Evolutionary conservation across 2,329 filamentous ascomycete genomes (phyloP).

Genomic region (Fusarium sterilihyphosum): DNA sequence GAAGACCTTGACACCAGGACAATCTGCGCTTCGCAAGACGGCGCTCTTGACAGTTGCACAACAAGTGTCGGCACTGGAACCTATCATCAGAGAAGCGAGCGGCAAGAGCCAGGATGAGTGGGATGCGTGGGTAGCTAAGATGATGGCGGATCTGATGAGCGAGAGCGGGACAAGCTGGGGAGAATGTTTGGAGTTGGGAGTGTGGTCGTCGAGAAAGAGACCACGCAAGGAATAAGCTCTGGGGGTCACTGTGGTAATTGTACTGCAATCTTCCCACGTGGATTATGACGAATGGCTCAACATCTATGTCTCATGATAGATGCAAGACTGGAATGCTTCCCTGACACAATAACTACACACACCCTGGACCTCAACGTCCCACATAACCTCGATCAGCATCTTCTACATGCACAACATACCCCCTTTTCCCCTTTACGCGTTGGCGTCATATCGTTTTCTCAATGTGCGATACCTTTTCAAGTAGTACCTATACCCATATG

Average conservation of each 20-base stretch:
- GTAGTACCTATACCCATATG: slow-evolving; percentile 60
- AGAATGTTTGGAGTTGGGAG: slow-evolving; percentile 86
- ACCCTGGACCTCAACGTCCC: slow-evolving; percentile 1
- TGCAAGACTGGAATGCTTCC: slow-evolving; percentile 16
- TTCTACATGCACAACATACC: slow-evolving; percentile 12
- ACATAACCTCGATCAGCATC: slow-evolving; percentile 1
- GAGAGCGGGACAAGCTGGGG: slow-evolving; percentile 82
- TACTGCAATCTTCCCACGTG: slow-evolving; percentile 12
- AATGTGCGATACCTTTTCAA: slow-evolving; percentile 89
- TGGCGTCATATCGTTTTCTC: slow-evolving; percentile 77
- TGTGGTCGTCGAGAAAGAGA: slow-evolving; percentile 86
- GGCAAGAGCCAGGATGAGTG: slow-evolving; percentile 92
- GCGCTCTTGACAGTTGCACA: slow-evolving; percentile 85
- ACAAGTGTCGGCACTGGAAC: slow-evolving; percentile 86
- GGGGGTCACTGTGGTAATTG: slow-evolving; percentile 9
- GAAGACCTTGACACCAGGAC: slow-evolving; percentile 70
- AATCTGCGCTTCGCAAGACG: slow-evolving; percentile 78
- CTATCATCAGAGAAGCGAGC: slow-evolving; percentile 81
- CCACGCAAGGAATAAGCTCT: not conserved
- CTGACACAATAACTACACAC: not conserved
- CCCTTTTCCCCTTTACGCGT: slow-evolving; percentile 42
- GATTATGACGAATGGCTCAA: slow-evolving; percentile 1
- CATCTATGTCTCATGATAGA: slow-evolving; percentile 24
- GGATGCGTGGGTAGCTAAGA: slow-evolving; percentile 87
- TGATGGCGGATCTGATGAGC: slow-evolving; percentile 85